Evolutionary conservation across 2,329 filamentous ascomycete genomes (phyloP), one percentile per base, ranked within the genome.

Genomic region (Chaetomiaceae sp.): DNA sequence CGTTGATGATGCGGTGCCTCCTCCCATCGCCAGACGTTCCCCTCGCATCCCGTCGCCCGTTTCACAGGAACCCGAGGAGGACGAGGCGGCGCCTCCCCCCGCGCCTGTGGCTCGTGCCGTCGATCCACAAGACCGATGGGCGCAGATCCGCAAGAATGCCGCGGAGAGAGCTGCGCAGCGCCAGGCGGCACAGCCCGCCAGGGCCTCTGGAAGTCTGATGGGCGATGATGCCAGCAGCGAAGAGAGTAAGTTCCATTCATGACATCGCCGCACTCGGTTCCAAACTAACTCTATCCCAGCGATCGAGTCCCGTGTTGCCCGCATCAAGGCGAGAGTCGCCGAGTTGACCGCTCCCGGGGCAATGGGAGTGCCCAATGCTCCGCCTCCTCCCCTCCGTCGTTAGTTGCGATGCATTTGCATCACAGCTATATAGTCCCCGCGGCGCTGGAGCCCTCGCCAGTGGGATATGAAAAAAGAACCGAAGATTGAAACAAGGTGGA

Each of bases 291-390:
- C 67, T 67, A 45, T 42, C 38, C n/a, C 61, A 95, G 90, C 91
- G 32, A 97, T 97, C 65, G 94, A 99, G 71, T 91, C 90, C 44
- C 89, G 94, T 61, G 94, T 97, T 55, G 94, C 94, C 44, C 88
- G 94, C 58, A 99, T 99, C 79, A 97, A 96, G 74, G 94, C 94
- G 55, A 86, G 94, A 57, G 94, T 99, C 54, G 94, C 94, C 48
- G 90, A 96, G 69, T 74, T 99, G 63, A 99, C 94, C 63, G 89
- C 88, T 69, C 89, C 89, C 80, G 87, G 92, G 65, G 75, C 72
- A 38, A 69, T 69, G 30, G 65, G 63, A 36, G 68, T 65, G 6
- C 73, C 78, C 23, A 67, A 63, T 54, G 65, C 61, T 46, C 64
- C 68, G 32, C 66, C 59, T 10, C 54, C 67, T 55, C 65, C 69